Conservation (phyloP, 768 basidiomycete genomes). For the Glaciozyma antarctica region DNA sequence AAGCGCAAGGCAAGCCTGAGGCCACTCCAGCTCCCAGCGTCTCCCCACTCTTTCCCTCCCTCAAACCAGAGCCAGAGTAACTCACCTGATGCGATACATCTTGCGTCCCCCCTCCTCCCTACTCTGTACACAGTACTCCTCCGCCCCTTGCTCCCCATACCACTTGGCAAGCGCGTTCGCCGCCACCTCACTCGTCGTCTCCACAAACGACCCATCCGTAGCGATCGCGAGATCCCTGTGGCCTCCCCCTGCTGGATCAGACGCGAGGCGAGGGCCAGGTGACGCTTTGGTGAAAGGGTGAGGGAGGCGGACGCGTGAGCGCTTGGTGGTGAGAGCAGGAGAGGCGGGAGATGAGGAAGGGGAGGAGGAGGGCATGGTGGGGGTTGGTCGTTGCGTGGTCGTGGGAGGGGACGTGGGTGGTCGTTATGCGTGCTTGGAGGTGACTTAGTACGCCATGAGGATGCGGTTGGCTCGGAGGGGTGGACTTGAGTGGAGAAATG, state of each 20-base stretch:
- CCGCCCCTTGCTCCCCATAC: constrained; percentile 11
- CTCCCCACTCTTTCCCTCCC: neutral
- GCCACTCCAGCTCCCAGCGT: neutral
- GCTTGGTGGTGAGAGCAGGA: too few relatives aligned
- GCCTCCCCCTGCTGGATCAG: neutral
- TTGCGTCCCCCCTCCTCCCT: constrained; percentile 21
- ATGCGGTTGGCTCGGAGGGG: too few relatives aligned
- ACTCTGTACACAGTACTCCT: constrained; percentile 18
- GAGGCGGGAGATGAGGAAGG: too few relatives aligned
- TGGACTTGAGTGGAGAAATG: too few relatives aligned
- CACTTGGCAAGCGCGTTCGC: constrained; percentile 22
- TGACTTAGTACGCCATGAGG: too few relatives aligned
- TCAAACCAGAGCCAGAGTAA: neutral
- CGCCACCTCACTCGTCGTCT: constrained; percentile 29
- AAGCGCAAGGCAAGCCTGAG: neutral
- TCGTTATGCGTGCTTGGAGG: too few relatives aligned
- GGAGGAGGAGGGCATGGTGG: too few relatives aligned
- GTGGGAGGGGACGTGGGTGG: too few relatives aligned
- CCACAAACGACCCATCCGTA: constrained; percentile 30
- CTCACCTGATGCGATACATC: constrained; percentile 31
- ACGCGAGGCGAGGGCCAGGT: too few relatives aligned
- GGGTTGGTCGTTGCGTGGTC: too few relatives aligned
- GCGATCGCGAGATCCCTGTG: constrained; percentile 8
- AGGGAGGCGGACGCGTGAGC: too few relatives aligned
- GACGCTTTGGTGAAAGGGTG: too few relatives aligned